A percentile compares a stretch with the other conserved stretches of the same genome.
Conservation (phyloP, 495 filamentous ascomycete genomes). For the Aspergillus sparsus region DNA sequence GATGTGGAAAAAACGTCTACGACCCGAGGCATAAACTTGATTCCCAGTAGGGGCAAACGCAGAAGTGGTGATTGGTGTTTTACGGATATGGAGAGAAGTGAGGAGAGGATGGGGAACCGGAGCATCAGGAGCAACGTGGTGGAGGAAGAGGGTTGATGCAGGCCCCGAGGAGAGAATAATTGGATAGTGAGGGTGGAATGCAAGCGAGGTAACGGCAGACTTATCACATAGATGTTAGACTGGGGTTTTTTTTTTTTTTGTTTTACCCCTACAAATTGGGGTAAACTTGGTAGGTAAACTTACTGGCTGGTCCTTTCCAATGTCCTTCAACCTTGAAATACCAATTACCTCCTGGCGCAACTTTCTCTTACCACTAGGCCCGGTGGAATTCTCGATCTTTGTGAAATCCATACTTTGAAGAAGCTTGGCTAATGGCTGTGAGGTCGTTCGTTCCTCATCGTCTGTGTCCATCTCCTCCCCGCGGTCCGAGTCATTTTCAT, state of each 20-base stretch:
- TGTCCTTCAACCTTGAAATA: conserved; percentile 72
- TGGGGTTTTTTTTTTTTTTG: conserved; percentile 18
- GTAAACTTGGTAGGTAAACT: conserved; percentile 23
- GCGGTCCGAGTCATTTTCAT: conserved; percentile 44
- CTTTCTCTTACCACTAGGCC: conserved; percentile 52
- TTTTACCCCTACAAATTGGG: conserved; percentile 12
- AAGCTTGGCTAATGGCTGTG: conserved; percentile 75
- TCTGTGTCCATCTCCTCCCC: conserved; percentile 54
- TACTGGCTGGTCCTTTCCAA: conserved; percentile 60
- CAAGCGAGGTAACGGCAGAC: conserved; percentile 79
- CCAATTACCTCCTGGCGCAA: conserved; percentile 84
- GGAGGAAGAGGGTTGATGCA: conserved; percentile 79
- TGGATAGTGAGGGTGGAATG: conserved; percentile 85
- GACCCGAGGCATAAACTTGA: conserved; percentile 77
- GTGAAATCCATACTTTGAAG: conserved; percentile 66
- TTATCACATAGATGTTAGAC: conserved; percentile 25
- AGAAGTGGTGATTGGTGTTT: conserved; percentile 77
- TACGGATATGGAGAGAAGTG: conserved; percentile 82
- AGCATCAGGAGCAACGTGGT: conserved; percentile 78
- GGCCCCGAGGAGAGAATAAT: conserved; percentile 86
- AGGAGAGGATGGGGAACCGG: conserved; percentile 80
- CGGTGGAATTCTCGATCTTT: conserved; percentile 41
- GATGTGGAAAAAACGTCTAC: conserved; percentile 87
- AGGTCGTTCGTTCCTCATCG: conserved; percentile 62
- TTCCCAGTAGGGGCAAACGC: conserved; percentile 62